Evolutionary conservation across 768 basidiomycete genomes (phyloP), one percentile per base, ranked within the genome.

Genomic region (Tricholoma matsutake): DNA sequence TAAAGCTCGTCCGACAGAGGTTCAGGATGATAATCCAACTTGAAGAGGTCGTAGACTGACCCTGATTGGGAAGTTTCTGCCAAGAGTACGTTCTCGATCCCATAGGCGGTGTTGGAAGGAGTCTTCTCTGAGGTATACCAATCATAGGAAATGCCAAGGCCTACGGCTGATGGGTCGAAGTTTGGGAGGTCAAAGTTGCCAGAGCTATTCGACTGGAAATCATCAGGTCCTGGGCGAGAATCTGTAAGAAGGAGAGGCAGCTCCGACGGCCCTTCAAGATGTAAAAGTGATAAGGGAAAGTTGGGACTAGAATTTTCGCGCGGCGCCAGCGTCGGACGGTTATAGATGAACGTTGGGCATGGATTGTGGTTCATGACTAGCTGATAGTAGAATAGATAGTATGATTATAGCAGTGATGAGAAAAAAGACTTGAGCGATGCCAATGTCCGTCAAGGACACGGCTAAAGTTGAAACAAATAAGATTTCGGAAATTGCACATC

Each of bases 191-290:
- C 49, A 59, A 59, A 53, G 20, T 55, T 55, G 49, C 71, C 65
- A 51, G 68, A 61, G 28, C 63, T 70, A 60, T 77, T 79, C 37
- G 78, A 76, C 61, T 77, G 76, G 59, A 75, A 76, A 31, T 77
- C 74, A 51, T 69, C 66, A 39, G 58, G 56, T 51, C 68, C 68
- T 34, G 64, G 54, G 54, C 59, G 63, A 56, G 65, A 61, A 59
- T 25, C 60, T 4, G 37, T 16, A 32, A 56, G 58, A 54, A 54
- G 59, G 54, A 41, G 61, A 14, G 37, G 56, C n/a, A 39, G 58
- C 16, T 57, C 57, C 18, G 63, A 62, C 6, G 65, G 52, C 58
- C 61, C 65, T 41, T 69, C 61, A 45, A 68, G 62, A 54, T 66
- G 2, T 25, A 25, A 3, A 25, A 25, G 68, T 25, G 72, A 63